Percentiles rank a stretch among this genome's conserved stretches.
Conservation (phyloP, 805 yeast species). For the Starmerella lactis-condensi region DNA sequence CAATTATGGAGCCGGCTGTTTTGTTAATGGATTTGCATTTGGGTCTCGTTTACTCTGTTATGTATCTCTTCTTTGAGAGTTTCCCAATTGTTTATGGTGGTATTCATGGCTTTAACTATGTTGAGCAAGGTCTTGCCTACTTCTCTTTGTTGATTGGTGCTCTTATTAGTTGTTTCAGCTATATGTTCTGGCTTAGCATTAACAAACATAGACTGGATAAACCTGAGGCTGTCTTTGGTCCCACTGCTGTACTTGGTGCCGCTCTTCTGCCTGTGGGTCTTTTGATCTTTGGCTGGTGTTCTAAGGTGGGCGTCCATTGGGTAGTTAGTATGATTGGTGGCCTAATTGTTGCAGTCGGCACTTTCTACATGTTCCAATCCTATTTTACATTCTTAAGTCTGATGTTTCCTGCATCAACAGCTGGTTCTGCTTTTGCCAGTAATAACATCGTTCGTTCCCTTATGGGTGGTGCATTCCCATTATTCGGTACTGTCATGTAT, state of each 20-base stretch:
- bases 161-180: slow-evolving; percentile 21
- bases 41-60: slow-evolving; percentile 34
- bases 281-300: slow-evolving; percentile 42
- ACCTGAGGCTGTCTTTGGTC: slow-evolving; percentile 13
- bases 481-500: slow-evolving; percentile 45
- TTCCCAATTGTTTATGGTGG: slow-evolving; percentile 38
- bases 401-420: slow-evolving; percentile 33
- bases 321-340: slow-evolving; percentile 32
- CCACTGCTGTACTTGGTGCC: slow-evolving; percentile 26
- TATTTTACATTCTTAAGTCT: slow-evolving; percentile 32
- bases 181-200: slow-evolving; percentile 3
- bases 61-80: slow-evolving; percentile 43
- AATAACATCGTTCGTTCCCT: slow-evolving; percentile 34
- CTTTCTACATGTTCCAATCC: slow-evolving; percentile 34
- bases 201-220: background rate
- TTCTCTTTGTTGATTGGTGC: slow-evolving; percentile 32
- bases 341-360: slow-evolving; percentile 25
- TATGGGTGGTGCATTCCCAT: slow-evolving; percentile 41
- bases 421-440: slow-evolving; percentile 41
- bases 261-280: slow-evolving; percentile 32
- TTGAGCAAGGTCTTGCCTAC: slow-evolving; percentile 33
- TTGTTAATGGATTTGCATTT: slow-evolving; percentile 34
- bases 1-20: slow-evolving; percentile 39
- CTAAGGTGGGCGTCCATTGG: slow-evolving; percentile 33
- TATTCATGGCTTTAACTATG: slow-evolving; percentile 29